Evolutionary conservation across 2,329 filamentous ascomycete genomes (phyloP).

Genomic region (Huntiella omanensis): DNA sequence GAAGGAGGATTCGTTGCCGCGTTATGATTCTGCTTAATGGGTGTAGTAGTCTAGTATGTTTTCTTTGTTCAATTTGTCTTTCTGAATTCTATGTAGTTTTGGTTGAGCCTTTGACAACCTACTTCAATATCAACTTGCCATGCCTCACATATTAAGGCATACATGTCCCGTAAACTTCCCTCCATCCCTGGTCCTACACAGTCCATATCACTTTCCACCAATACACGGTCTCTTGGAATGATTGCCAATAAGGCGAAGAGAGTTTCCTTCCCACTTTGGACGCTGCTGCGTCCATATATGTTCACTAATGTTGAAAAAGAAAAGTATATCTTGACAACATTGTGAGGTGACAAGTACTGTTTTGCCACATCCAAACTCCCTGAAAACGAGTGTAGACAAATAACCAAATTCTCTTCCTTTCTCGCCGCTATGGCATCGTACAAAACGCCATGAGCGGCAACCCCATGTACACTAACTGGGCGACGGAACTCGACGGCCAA

Average conservation of each 20-base stretch:
- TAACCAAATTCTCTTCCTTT: conserved; percentile 23
- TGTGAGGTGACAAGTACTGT: conserved; percentile 55
- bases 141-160: conserved; percentile 22
- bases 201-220: conserved; percentile 85
- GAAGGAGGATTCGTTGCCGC: too few species aligned
- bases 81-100: too few species aligned
- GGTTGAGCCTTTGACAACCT: too few species aligned
- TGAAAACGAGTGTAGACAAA: conserved; percentile 90
- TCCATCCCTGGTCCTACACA: conserved; percentile 71
- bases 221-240: conserved; percentile 57
- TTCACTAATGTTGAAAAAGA: conserved; percentile 81
- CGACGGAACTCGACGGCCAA: conserved; percentile 49
- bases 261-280: conserved; percentile 18
- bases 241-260: conserved; percentile 48
- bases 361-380: conserved; percentile 55
- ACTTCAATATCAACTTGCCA: too few species aligned
- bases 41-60: too few species aligned
- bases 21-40: too few species aligned
- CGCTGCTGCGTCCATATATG: conserved; percentile 3
- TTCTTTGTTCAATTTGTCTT: too few species aligned
- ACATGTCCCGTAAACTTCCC: conserved; percentile 50
- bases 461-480: conserved; percentile 52
- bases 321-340: conserved; percentile 66
- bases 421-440: conserved; percentile 40
- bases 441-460: conserved; percentile 56